Evolutionary conservation across 495 filamentous ascomycete genomes (phyloP).

Genomic region (Stereocaulon alpinum): DNA sequence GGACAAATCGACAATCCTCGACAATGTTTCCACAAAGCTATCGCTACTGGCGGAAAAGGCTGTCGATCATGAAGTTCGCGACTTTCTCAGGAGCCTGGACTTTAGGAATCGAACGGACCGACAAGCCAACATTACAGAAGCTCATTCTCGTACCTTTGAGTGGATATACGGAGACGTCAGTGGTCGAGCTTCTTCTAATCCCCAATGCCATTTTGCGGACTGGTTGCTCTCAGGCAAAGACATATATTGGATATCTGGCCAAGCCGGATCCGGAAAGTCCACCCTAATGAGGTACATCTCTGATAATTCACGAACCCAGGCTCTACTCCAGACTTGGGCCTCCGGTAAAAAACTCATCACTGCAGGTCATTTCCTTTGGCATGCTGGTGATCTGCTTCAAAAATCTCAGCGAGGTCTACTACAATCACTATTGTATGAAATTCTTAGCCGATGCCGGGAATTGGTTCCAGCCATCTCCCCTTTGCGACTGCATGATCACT

Average conservation of each 20-base stretch:
- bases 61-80: neutral
- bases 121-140: conserved; percentile 4
- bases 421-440: conserved; percentile 32
- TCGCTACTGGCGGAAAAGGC: conserved; percentile 1
- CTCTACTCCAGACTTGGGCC: conserved; percentile 11
- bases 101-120: neutral
- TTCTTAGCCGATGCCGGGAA: conserved; percentile 27
- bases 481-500: neutral
- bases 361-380: conserved; percentile 40
- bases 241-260: conserved; percentile 32
- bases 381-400: conserved; percentile 29
- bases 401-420: conserved; percentile 37
- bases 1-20: neutral
- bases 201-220: conserved; percentile 1
- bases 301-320: conserved; percentile 15
- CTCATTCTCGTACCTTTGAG: conserved; percentile 8
- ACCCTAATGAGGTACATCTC: conserved; percentile 35
- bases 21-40: neutral
- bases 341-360: conserved; percentile 13
- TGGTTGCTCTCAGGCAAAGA: conserved; percentile 28
- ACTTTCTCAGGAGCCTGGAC: conserved; percentile 3
- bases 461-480: conserved; percentile 23
- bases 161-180: conserved; percentile 5
- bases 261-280: too few relatives aligned
- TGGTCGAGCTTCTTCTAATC: neutral